Conservation (phyloP, 2,329 filamentous ascomycete species). For the Fusarium setosum region DNA sequence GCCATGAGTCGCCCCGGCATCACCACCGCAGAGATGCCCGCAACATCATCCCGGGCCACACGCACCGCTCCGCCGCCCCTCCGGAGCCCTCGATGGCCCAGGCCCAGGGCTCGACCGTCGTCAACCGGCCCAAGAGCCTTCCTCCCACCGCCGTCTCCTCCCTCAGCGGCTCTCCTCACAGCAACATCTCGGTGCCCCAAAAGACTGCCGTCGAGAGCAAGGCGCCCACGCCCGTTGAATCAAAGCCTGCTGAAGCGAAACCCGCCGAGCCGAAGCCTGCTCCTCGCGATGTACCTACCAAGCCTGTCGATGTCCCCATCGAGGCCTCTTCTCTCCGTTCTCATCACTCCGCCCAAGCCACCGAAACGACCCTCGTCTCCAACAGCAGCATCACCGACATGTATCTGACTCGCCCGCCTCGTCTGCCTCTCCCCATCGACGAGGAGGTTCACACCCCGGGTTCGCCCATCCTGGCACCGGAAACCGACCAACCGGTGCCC, state of each 20-base stretch:
- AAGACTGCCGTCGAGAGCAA: constrained; percentile 22
- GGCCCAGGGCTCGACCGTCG: constrained; percentile 66
- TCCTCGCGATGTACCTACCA: constrained; percentile 55
- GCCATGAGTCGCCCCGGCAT: constrained; percentile 44
- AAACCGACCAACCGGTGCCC: constrained; percentile 67
- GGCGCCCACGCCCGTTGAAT: constrained; percentile 10
- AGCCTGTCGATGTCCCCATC: constrained; percentile 69
- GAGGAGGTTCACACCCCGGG: constrained; percentile 91
- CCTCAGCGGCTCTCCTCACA: constrained; percentile 60
- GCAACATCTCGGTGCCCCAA: constrained; percentile 43
- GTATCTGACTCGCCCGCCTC: constrained; percentile 80
- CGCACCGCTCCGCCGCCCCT: constrained; percentile 67
- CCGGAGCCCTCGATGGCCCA: constrained; percentile 72
- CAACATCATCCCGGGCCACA: constrained; percentile 67
- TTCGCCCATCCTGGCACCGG: constrained; percentile 84
- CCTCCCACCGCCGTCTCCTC: constrained; percentile 62
- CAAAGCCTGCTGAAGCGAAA: constrained; percentile 36
- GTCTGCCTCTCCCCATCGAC: constrained; percentile 91
- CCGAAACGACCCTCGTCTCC: constrained; percentile 58
- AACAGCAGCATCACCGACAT: constrained; percentile 72
- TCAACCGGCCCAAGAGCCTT: constrained; percentile 58
- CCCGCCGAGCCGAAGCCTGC: constrained; percentile 25
- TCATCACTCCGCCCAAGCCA: constrained; percentile 49
- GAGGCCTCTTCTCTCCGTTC: constrained; percentile 52
- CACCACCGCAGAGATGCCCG: constrained; percentile 50